These are phyloP conservation scores for Monosporozyma servazzii DNA, from an alignment of 805 yeast species.

Conservation along the genomic window DNA sequence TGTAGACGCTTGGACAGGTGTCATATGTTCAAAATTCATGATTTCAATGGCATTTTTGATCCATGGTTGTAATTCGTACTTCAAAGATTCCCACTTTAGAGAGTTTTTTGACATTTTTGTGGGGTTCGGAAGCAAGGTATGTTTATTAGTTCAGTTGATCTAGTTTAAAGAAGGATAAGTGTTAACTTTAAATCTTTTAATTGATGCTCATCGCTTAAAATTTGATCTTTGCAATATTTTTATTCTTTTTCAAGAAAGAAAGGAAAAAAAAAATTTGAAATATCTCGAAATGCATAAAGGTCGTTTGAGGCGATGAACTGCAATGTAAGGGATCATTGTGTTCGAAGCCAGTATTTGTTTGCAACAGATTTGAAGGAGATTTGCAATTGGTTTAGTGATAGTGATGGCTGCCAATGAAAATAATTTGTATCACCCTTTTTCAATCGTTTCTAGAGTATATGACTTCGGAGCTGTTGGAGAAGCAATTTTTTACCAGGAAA, in stretches of 20 bases:
- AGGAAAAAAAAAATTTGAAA: not conserved
- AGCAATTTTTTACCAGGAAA: too few relatives aligned
- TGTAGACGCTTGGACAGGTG: conserved; percentile 94
- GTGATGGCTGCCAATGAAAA: too few relatives aligned
- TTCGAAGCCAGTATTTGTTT: not conserved
- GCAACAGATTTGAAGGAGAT: not conserved
- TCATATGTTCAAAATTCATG: conserved; percentile 72
- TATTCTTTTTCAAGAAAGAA: too few relatives aligned
- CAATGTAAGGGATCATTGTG: not conserved
- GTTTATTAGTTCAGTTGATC: too few relatives aligned
- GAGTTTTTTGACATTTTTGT: conserved; percentile 41
- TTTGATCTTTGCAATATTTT: not conserved
- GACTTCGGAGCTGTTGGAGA: too few relatives aligned
- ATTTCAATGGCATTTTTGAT: conserved; percentile 56
- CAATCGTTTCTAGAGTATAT: too few relatives aligned
- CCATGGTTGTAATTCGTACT: conserved; percentile 58
- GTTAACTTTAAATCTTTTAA: not conserved
- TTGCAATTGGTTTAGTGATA: too few relatives aligned
- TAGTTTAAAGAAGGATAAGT: not conserved
- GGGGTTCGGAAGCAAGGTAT: too few relatives aligned
- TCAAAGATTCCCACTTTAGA: conserved; percentile 51
- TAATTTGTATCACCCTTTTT: too few relatives aligned
- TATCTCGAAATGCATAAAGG: not conserved
- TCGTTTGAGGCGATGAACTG: not conserved
- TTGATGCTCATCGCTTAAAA: not conserved